Evolutionary conservation across 2,329 filamentous ascomycete species (phyloP), one percentile per base, ranked within the genome.

Genomic region (Tolypocladium nubicola): DNA sequence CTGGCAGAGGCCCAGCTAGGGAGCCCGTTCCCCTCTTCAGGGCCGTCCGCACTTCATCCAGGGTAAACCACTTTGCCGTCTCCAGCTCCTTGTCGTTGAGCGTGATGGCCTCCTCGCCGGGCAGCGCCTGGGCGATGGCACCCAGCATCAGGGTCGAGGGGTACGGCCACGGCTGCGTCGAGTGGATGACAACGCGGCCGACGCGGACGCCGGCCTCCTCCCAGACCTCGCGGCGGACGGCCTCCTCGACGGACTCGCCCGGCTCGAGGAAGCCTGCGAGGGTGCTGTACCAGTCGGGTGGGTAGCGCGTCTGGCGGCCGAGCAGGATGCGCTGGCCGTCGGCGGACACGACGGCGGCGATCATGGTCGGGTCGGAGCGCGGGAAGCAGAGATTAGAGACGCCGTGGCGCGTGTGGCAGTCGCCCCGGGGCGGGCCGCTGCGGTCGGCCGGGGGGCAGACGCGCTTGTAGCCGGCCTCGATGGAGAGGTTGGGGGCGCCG

Each of bases 371-470:
- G 66, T 97, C 92, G 2, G 93, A 97, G 54, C 92, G 84, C 3
- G 93, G 93, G 78, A 97, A 97, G 67, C 82, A 87, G 56, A 97
- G 79, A 73, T 99, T 99, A 38, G 91, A 96, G 52, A 99, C 76
- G 33, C 90, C 91, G 43, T 84, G 87, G 56, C 94, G 84, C 0
- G 92, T 95, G 9, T 83, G 85, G 72, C 94, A 99, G 21, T 87
- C 80, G 1, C 79, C 80, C 10, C 90, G 85, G 47, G 82, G 75
- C 33, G 71, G 71, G 26, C 77, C 77, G 49, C 72, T 69, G 35
- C 79, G 72, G 69, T 94, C 89, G 1, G 81, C 84, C 0, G 88
- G 82, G 9, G 90, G 89, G 67, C 89, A 95, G 9, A 85, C 80
- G 52, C 89, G 84, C 75, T 95, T 95, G 69, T 88, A 90, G 53